Evolutionary conservation across 140 eudicot species (phyloP), one percentile per base, ranked within the genome.

Genomic region (Bidens hawaiensis): DNA sequence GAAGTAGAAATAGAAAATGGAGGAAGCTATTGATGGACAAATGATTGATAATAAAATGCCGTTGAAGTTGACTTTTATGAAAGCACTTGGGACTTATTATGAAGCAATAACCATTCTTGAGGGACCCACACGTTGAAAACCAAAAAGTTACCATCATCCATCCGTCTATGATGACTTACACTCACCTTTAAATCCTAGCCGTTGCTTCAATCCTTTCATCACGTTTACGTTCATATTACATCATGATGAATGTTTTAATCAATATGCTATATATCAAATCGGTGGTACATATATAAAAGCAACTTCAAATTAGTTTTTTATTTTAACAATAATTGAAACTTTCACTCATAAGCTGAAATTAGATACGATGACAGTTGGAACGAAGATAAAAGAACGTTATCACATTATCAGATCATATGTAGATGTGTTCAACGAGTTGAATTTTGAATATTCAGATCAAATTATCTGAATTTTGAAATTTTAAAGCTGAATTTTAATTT

Each of bases 41-140:
- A 68, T 68, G 67, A 69, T 46, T 60, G 53, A 60, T 11, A 47
- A 56, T 34, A 68, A 69, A 58, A 40, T 69, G 31, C 45, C 17
- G 67, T 70, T 10, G 48, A 42, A 68, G 59, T 68, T 70, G 76
- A 70, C 76, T 70, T 69, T 60, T 48, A 49, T 23, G 2, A 67
- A 67, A 67, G 54, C 28, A 53, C 8, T 60, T 70, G 68, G n/a
- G 62, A 61, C 58, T 42, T 23, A 17, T 34, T 70, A 61, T 61
- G 56, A 24, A 38, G 46, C 64, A 61, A 16, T 70, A 14, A 61
- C 68, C 69, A 60, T 58, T 60, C 19, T 61, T 7, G 22, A 61
- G 56, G 76, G 76, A 38, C 62, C 76, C 76, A 70, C 36, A 7
- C 4, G 4, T 46, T 70, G 31, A 60, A 70, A 54, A 22, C 16